Evolutionary conservation across 306 rosid genomes (phyloP), one percentile per base, ranked within the genome.

Genomic region (Prunus campanulata): DNA sequence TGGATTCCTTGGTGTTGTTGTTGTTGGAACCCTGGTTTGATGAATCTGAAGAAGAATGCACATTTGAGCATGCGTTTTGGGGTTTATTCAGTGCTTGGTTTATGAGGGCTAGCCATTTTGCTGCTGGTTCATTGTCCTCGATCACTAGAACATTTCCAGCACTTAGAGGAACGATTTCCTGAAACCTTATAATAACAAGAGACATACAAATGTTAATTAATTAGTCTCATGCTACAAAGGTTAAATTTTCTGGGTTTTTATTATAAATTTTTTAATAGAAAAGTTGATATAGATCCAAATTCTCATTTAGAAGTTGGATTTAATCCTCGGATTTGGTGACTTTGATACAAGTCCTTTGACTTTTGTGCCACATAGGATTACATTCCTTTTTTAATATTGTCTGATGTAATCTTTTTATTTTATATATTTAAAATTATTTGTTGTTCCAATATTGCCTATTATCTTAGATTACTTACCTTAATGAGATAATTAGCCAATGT

Each of bases 71-170:
- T 48, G 57, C 13, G 42, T 22, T 39, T 49, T 75, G 83, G 7
- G 96, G 96, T 81, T 74, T 81, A 71, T 94, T 94, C 4, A 94
- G 85, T 49, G 98, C 95, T 75, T 90, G 90, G 74, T 81, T 83
- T 85, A 92, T 92, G 7, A 94, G 85, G 32, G 84, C 70, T 11
- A 94, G 68, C 98, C 98, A 94, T 79, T 90, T 94, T 19, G 85
- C 95, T 8, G 98, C 98, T 2, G 98, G 98, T 79, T 94, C 98
- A 66, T 92, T 92, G 88, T 94, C 98, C 84, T 94, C 97, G 4
- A 87, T 87, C 64, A 90, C 98, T 22, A 94, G 57, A 57, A 94
- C 93, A 52, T 94, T 94, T 57, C 98, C 97, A 1, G 98, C 95
- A 73, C 93, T 94, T 8, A 94, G 80, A 35, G 98, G 98, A 67